Conservation (phyloP, 371 early-diverging fungal species). For the Apophysomyces ossiformis region DNA sequence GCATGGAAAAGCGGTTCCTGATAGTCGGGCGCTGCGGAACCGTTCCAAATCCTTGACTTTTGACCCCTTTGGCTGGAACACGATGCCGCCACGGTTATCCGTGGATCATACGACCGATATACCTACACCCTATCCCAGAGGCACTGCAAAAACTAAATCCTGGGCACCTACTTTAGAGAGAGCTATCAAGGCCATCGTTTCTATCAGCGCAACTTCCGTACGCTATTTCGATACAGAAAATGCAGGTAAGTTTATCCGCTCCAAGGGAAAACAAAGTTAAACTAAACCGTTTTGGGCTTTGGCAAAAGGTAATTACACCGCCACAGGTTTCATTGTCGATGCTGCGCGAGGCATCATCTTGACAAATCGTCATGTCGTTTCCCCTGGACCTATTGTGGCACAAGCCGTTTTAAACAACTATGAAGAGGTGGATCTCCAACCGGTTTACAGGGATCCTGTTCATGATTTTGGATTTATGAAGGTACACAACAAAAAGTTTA, state of each 20-base stretch:
- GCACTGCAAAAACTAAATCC: slow-evolving; percentile 44
- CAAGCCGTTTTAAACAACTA: slow-evolving; percentile 83
- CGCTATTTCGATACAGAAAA: slow-evolving; percentile 90
- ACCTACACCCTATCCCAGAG: slow-evolving; percentile 14
- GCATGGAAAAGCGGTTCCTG: slow-evolving; percentile 27
- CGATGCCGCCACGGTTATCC: slow-evolving; percentile 34
- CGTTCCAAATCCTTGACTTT: slow-evolving; percentile 51
- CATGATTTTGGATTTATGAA: slow-evolving; percentile 93
- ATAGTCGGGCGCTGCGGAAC: slow-evolving; percentile 32
- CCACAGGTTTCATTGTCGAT: slow-evolving; percentile 94
- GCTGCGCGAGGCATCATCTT: slow-evolving; percentile 79
- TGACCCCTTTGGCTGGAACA: slow-evolving; percentile 32
- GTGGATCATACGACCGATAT: slow-evolving; percentile 24
- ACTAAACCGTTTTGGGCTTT: too few relatives aligned
- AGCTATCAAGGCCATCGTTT: slow-evolving; percentile 80
- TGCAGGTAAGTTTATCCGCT: slow-evolving; percentile 54
- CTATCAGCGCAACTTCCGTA: slow-evolving; percentile 83
- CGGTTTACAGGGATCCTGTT: slow-evolving; percentile 82
- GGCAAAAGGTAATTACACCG: slow-evolving; percentile 55
- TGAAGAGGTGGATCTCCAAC: slow-evolving; percentile 83
- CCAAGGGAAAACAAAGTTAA: slow-evolving; percentile 13
- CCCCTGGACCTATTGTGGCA: slow-evolving; percentile 85
- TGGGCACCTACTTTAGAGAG: slow-evolving; percentile 81
- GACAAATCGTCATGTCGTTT: slow-evolving; percentile 89
- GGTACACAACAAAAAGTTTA: slow-evolving; percentile 10